Base-by-base conservation (phyloP, 768 basidiomycete genomes). In the Pulveroboletus ravenelii region DNA sequence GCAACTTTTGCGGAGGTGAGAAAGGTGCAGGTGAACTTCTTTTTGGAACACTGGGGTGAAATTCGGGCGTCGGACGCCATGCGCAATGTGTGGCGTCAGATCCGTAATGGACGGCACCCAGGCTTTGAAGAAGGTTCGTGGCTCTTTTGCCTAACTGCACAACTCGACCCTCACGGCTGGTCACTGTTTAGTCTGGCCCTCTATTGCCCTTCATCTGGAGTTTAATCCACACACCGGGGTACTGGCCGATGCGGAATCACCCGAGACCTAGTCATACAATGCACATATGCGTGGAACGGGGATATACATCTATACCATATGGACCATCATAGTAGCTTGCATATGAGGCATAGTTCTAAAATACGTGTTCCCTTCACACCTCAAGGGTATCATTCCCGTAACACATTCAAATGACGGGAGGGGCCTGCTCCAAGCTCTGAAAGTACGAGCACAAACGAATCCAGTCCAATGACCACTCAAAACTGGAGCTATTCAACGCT, bases 61-160 rank as follows among this genome's bases (percentile, higher is more conserved):
- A 89, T 94, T 48, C 84, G 89, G 37, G 70, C 78, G n/a, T 89
- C 87, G n/a, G 81, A 85, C 15, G 78, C 85, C 12, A 90, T 93
- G 89, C 79, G 78, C 48, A 78, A 77, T 55, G 85, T 93, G 5
- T 93, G 89, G 87, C 78, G 83, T 50, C 88, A 92, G 67, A 91
- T 94, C 37, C 75, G 92, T 48, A 75, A 80, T 42, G 91, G 91
- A 39, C 76, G 87, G 31, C 87, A 92, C 63, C 86, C 89, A 15
- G 90, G 91, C 1, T 93, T 92, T 61, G 91, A 92, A 69, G 88
- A 91, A 77, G 85, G 86, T 85, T 14, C 10, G 71, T 63, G 14
- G 9, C 6, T 32, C 29, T 54, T n/a, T n/a, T 31, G 29, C 18
- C 48, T 35, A 13, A 2, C 9, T 27, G 37, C 37, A 31, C 25